Conservation (phyloP, 2,329 filamentous ascomycete species). For the Rutstroemia sp. region DNA sequence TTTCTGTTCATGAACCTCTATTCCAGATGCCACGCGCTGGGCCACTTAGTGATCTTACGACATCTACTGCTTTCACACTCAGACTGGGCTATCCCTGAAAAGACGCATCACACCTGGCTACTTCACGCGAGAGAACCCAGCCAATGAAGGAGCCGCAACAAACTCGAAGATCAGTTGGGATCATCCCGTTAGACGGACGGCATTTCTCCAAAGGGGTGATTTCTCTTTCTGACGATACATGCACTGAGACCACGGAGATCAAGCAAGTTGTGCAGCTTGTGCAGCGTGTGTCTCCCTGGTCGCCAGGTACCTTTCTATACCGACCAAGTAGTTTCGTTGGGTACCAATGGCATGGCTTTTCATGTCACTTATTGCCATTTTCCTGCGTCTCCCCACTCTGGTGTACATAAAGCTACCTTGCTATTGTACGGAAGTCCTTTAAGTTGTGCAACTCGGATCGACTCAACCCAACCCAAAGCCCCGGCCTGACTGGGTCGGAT, state of each 20-base stretch:
- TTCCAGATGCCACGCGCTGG: background rate
- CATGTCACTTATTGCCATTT: background rate
- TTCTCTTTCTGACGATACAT: too few relatives aligned
- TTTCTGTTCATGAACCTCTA: background rate
- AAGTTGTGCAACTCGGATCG: background rate
- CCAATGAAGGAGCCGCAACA: too few relatives aligned
- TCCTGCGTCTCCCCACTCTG: too few relatives aligned
- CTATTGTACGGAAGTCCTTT: background rate
- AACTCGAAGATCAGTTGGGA: too few relatives aligned
- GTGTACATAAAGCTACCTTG: too few relatives aligned
- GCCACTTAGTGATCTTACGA: background rate
- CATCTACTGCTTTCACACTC: background rate
- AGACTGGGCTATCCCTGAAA: background rate
- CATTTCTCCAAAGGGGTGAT: too few relatives aligned
- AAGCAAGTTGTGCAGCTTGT: background rate
- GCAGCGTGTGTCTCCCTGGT: background rate
- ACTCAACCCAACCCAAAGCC: background rate
- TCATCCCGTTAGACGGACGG: too few relatives aligned
- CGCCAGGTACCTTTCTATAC: background rate
- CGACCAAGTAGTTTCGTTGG: background rate
- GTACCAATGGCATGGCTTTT: background rate
- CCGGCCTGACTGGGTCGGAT: background rate
- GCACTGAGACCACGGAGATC: too few relatives aligned
- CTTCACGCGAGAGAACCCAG: background rate
- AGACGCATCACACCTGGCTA: background rate